Percentiles rank a stretch among this genome's conserved stretches.
phyloP scores from a whole-genome alignment of 768 basidiomycete species.

The Boletus rubroflammeus region DNA sequence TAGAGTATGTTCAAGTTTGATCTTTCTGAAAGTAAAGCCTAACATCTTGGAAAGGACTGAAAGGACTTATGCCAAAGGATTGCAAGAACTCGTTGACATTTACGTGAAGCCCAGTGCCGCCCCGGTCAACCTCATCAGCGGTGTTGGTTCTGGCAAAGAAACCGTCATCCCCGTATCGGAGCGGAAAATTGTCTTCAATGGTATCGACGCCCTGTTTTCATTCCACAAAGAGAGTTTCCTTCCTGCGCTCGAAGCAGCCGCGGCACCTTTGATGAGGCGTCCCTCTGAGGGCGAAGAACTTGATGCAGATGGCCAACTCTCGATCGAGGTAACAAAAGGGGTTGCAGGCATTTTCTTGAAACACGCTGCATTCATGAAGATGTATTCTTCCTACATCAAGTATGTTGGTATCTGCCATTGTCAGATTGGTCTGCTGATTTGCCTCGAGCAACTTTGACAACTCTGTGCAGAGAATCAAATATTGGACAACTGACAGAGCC shows the following conservation, averaged over 20 bases:
- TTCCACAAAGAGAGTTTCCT: conserved; percentile 94
- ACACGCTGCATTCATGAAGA: conserved; percentile 96
- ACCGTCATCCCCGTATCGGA: conserved; percentile 82
- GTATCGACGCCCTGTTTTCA: conserved; percentile 82
- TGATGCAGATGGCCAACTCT: conserved; percentile 71
- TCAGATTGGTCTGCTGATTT: conserved; percentile 10
- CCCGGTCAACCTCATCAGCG: conserved; percentile 65
- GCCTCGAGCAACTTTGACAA: conserved; percentile 84
- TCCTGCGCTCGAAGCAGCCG: conserved; percentile 81
- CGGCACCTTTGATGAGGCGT: conserved; percentile 59
- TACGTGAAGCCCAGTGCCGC: conserved; percentile 85
- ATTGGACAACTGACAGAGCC: conserved; percentile 69
- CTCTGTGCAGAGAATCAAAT: conserved; percentile 80
- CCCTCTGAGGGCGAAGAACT: conserved; percentile 42
- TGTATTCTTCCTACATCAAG: conserved; percentile 99
- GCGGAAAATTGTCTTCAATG: conserved; percentile 87
- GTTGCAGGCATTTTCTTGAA: conserved; percentile 89
- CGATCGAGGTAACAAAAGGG: conserved; percentile 68
- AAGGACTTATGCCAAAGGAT: conserved; percentile 89
- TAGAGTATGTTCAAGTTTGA: conserved; percentile 57
- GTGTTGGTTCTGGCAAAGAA: conserved; percentile 72
- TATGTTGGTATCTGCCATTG: conserved; percentile 37
- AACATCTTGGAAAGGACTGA: conserved; percentile 65
- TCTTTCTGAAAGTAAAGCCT: conserved; percentile 1
- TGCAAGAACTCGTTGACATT: conserved; percentile 91